Evolutionary conservation across 2,329 filamentous ascomycete genomes (phyloP).

Genomic region (Huntiella abstrusa): DNA sequence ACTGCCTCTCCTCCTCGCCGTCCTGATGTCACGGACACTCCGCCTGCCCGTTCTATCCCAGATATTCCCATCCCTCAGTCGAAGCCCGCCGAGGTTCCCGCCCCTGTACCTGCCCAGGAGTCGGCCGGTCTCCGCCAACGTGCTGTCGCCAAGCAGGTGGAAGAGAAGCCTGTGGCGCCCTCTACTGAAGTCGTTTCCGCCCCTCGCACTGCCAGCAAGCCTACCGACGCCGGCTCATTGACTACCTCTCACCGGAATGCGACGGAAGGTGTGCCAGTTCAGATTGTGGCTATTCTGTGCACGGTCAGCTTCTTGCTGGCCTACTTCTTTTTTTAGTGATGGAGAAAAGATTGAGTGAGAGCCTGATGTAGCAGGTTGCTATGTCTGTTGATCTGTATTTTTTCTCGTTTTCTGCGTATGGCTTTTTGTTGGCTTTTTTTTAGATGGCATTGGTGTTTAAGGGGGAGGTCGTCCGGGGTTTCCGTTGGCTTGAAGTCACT

Average conservation of each 20-base stretch:
- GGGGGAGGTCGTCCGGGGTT: too few relatives aligned
- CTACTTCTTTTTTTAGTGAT: slow-evolving; percentile 75
- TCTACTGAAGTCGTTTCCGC: background rate
- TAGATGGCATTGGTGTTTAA: too few relatives aligned
- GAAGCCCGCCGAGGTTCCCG: too few relatives aligned
- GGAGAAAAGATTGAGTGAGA: background rate
- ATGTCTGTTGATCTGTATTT: background rate
- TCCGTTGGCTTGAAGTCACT: too few relatives aligned
- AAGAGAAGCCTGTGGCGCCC: slow-evolving; percentile 2
- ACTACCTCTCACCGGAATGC: slow-evolving; percentile 8
- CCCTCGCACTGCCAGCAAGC: background rate
- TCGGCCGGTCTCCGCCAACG: slow-evolving; percentile 8
- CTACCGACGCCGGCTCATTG: background rate
- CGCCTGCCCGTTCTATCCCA: too few relatives aligned
- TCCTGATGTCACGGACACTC: too few relatives aligned
- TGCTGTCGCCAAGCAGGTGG: background rate
- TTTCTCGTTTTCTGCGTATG: background rate
- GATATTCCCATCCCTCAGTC: background rate
- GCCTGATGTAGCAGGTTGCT: background rate
- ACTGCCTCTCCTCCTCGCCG: background rate
- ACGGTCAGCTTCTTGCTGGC: slow-evolving; percentile 82
- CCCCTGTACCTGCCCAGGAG: background rate
- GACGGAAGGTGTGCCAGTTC: slow-evolving; percentile 62
- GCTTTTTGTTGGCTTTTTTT: background rate
- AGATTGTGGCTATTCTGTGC: slow-evolving; percentile 67